phyloP scores from a whole-genome alignment of 2,329 filamentous ascomycete species.

The Phoma herbarum region DNA sequence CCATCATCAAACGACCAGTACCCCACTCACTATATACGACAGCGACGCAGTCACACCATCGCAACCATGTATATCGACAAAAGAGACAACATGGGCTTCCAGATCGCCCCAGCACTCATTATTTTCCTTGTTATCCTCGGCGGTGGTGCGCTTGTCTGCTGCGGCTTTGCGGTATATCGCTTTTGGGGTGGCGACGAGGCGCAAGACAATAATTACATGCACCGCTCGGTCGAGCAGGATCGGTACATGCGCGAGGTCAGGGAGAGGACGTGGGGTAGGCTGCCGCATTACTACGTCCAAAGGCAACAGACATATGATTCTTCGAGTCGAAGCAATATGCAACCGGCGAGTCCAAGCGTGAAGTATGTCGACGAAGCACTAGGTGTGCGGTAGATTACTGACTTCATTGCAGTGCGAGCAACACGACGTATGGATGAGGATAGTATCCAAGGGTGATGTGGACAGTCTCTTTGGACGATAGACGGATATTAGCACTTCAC shows the following conservation, averaged over 20 bases:
- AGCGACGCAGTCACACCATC: conserved; percentile 5
- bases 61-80: conserved; percentile 28
- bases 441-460: not conserved
- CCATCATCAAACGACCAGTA: not conserved
- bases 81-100: conserved; percentile 41
- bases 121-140: conserved; percentile 44
- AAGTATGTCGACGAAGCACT: not conserved
- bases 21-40: not conserved
- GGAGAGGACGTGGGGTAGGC: conserved; percentile 33
- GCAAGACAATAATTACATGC: conserved; percentile 9
- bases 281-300: conserved; percentile 16
- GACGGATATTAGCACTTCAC: not conserved
- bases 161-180: conserved; percentile 34
- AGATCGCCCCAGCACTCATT: conserved; percentile 37
- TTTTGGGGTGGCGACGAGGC: conserved; percentile 27
- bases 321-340: conserved; percentile 18
- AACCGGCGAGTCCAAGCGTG: conserved; percentile 25
- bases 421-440: conserved; percentile 17
- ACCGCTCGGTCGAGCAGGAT: conserved; percentile 38
- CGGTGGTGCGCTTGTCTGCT: conserved; percentile 30
- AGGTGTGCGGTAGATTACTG: not conserved
- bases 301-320: conserved; percentile 1
- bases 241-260: conserved; percentile 48
- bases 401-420: conserved; percentile 9
- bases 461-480: not conserved